phyloP scores from a whole-genome alignment of 768 basidiomycete genomes.

The Multifurca ochricompacta region DNA sequence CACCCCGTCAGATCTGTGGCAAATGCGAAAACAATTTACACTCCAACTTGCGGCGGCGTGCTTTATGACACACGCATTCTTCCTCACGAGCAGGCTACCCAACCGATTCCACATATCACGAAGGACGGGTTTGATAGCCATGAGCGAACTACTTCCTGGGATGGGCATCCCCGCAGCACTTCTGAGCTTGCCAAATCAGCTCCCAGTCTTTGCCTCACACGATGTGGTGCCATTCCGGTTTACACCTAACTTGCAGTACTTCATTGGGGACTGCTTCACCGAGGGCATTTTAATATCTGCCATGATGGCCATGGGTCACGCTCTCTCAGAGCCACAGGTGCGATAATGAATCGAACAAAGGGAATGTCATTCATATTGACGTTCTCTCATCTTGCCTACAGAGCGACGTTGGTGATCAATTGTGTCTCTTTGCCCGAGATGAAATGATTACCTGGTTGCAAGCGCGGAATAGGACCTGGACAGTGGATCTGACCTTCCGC shows the following conservation, averaged over 20 bases:
- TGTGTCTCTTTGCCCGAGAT: conserved; percentile 87
- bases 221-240: conserved; percentile 96
- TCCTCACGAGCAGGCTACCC: conserved; percentile 75
- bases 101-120: conserved; percentile 82
- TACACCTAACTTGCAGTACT: conserved; percentile 92
- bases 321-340: conserved; percentile 88
- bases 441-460: conserved; percentile 78
- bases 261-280: conserved; percentile 80
- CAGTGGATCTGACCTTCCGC: conserved; percentile 52
- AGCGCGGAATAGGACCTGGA: conserved; percentile 46
- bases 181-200: conserved; percentile 33
- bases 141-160: conserved; percentile 91
- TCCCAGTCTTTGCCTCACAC: conserved; percentile 59
- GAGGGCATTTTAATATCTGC: conserved; percentile 85
- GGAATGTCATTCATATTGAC: conserved; percentile 5
- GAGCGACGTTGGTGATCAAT: conserved; percentile 89
- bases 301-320: conserved; percentile 85
- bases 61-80: conserved; percentile 89
- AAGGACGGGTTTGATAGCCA: conserved; percentile 82
- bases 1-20: conserved; percentile 81
- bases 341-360: neutral
- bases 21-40: conserved; percentile 96
- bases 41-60: conserved; percentile 79
- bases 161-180: conserved; percentile 18
- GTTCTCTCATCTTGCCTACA: conserved; percentile 26